Evolutionary conservation across 2,329 filamentous ascomycete species (phyloP), one percentile per base, ranked within the genome.

Genomic region (Clonostachys solani): DNA sequence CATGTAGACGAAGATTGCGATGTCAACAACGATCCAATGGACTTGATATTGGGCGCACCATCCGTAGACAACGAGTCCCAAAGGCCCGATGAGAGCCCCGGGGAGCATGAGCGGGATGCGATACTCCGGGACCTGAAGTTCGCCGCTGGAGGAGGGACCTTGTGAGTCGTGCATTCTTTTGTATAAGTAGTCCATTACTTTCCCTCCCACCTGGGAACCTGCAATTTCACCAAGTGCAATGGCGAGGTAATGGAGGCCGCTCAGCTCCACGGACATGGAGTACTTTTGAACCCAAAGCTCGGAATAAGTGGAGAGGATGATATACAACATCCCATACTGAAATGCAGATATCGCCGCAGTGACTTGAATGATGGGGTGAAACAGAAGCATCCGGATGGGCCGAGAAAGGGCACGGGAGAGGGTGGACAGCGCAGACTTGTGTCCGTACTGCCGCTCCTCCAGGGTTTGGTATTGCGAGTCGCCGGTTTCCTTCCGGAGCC

Each of bases 221-320:
- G 77, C 59, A 47, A 83, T 71, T 62, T 86, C 85, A 2, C 85
- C 85, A 0, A 85, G 38, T 0, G 78, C 81, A 17, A 81, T 73
- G 10, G 83, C 78, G 38, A 86, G 73, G 61, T 84, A 86, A 60
- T 86, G 83, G 1, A 87, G 60, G 1, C 80, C 80, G n/a, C 77
- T 80, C 29, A 80, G 78, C 45, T 78, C 76, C 10, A 75, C 67
- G 1, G 73, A 72, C 54, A 84, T 71, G 46, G 70, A 57, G 55
- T 88, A 89, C 13, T 69, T 62, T 0, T 58, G 52, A 3, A 61
- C 68, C 80, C 81, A 87, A 1, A 88, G 66, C 0, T 61, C 56
- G 0, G 84, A 77, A 52, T 85, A 85, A 3, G 77, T 84, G 0
- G 79, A 77, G 1, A 87, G 72, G 33, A 83, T 71, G 18, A 87